Conservation (phyloP, 73 alveolate species). For the Durusdinium trenchii region DNA sequence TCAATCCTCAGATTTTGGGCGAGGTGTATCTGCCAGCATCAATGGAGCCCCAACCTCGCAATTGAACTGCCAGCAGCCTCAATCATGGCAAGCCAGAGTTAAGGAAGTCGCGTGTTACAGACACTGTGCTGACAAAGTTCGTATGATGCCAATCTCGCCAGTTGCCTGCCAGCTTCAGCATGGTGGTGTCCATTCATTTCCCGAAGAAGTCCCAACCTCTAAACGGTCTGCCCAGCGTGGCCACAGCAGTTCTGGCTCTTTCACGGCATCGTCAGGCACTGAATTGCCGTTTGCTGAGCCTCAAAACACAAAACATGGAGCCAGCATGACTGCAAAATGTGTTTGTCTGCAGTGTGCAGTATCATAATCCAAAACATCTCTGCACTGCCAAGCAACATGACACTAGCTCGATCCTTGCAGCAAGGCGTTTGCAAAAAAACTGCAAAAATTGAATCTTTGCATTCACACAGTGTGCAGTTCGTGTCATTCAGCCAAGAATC, state of each 20-base stretch:
- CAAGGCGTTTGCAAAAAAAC: background rate
- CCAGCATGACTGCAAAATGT: background rate
- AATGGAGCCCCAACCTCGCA: conserved; percentile 56
- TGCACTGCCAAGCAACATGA: conserved; percentile 48
- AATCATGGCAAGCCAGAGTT: background rate
- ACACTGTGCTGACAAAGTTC: background rate
- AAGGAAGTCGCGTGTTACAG: background rate
- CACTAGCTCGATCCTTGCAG: conserved; percentile 45
- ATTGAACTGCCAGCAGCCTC: conserved; percentile 91
- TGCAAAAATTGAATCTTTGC: background rate
- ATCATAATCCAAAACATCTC: background rate
- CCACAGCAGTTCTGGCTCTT: conserved; percentile 69
- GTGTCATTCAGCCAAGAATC: background rate
- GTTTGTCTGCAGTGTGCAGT: background rate
- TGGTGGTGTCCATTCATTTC: background rate
- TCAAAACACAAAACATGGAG: background rate
- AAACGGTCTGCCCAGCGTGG: conserved; percentile 90
- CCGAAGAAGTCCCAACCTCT: background rate
- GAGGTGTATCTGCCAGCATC: conserved; percentile 74
- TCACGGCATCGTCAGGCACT: conserved; percentile 18
- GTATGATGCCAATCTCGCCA: conserved; percentile 70
- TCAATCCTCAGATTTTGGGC: conserved; percentile 51
- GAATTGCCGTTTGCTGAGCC: conserved; percentile 83
- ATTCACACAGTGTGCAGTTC: too few species aligned
- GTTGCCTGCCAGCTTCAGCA: conserved; percentile 48